These are phyloP conservation scores for Zygoascus bituminiphila DNA, from an alignment of 805 yeast species.

Conservation along the genomic window DNA sequence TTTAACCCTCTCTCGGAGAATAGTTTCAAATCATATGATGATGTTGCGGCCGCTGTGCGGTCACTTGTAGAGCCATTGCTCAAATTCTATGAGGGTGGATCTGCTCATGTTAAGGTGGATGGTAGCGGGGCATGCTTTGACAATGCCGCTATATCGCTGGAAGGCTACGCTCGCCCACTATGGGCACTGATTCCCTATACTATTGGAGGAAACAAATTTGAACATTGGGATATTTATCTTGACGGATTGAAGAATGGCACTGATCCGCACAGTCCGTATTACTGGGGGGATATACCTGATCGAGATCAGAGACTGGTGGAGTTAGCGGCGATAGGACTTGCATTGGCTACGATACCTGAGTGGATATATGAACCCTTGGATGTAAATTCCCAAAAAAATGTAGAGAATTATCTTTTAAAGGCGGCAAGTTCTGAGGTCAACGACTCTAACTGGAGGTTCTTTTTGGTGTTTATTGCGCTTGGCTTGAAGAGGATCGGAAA, in stretches of 20 bases:
- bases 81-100: conserved; percentile 8
- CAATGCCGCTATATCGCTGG: conserved; percentile 22
- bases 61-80: conserved; percentile 12
- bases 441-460: conserved; percentile 26
- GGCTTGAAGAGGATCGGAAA: conserved; percentile 24
- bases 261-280: conserved; percentile 24
- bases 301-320: conserved; percentile 25
- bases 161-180: conserved; percentile 27
- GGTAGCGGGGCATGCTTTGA: conserved; percentile 24
- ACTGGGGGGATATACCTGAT: conserved; percentile 23
- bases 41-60: conserved; percentile 12
- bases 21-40: conserved; percentile 7
- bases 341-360: conserved; percentile 22
- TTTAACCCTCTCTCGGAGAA: conserved; percentile 11
- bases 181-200: conserved; percentile 28
- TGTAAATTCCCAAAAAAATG: conserved; percentile 16
- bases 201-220: conserved; percentile 20
- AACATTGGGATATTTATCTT: conserved; percentile 23
- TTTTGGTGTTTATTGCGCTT: conserved; percentile 25
- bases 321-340: conserved; percentile 27
- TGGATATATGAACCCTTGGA: conserved; percentile 26
- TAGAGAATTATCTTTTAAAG: conserved; percentile 17
- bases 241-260: conserved; percentile 26
- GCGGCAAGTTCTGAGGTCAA: conserved; percentile 18
- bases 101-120: conserved; percentile 15